A percentile compares a stretch with the other conserved stretches of the same genome.
Evolutionary conservation across 2,329 filamentous ascomycete genomes (phyloP).

Genomic region (Sordariomycetes sp.): DNA sequence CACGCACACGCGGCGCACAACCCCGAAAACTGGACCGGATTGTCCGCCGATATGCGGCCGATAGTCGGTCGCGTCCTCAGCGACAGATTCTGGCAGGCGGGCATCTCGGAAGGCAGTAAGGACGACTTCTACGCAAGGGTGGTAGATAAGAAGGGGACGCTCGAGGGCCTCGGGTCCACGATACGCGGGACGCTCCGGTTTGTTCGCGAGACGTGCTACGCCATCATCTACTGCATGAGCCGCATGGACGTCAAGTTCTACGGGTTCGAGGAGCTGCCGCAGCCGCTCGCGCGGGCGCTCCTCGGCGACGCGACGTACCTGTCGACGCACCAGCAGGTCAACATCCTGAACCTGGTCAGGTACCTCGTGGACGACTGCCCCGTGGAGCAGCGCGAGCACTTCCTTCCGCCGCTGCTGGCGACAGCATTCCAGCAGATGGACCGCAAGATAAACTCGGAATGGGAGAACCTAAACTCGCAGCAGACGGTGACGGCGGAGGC

Average conservation of each 20-base stretch:
- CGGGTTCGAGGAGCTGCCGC: conserved; percentile 71
- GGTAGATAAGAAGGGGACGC: conserved; percentile 72
- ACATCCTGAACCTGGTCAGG: conserved; percentile 78
- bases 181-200: conserved; percentile 81
- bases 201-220: conserved; percentile 86
- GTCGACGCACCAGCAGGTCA: conserved; percentile 85
- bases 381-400: conserved; percentile 59
- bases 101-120: conserved; percentile 88
- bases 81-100: conserved; percentile 96
- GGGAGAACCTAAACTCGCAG: conserved; percentile 60
- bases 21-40: conserved; percentile 64
- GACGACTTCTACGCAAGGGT: conserved; percentile 95
- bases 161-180: conserved; percentile 88
- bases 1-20: conserved; percentile 90
- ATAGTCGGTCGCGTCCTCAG: conserved; percentile 76
- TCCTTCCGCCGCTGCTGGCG: conserved; percentile 72
- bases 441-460: conserved; percentile 74
- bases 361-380: conserved; percentile 90
- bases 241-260: conserved; percentile 81
- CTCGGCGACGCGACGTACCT: conserved; percentile 72
- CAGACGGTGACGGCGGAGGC: conserved; percentile 51
- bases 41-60: conserved; percentile 62
- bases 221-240: conserved; percentile 88
- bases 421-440: conserved; percentile 80
- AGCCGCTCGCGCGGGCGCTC: conserved; percentile 69